Evolutionary conservation across 345 rosid genomes (phyloP).

Genomic region (Citrus glauca): DNA sequence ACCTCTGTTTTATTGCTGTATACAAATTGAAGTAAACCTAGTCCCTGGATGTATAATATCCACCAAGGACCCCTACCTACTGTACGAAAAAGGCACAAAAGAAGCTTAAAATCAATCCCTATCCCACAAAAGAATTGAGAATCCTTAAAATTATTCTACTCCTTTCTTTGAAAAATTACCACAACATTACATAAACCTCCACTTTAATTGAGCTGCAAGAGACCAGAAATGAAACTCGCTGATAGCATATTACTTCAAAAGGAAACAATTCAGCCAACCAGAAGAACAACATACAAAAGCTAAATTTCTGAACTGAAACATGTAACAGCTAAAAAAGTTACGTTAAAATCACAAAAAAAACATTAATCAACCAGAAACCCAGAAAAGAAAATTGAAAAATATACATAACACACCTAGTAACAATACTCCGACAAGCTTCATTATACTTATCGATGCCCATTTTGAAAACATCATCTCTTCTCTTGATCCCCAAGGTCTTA

Average conservation of each 20-base stretch:
- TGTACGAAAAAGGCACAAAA: neutral
- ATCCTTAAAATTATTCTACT: neutral
- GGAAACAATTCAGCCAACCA: neutral
- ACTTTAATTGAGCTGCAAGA: neutral
- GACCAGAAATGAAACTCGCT: neutral
- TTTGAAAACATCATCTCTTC: conserved; percentile 58
- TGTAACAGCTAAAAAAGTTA: neutral
- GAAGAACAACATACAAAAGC: neutral
- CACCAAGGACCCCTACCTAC: neutral
- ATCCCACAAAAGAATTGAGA: neutral
- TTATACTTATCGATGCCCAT: conserved; percentile 89
- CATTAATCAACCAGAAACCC: neutral
- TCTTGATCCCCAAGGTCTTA: conserved; percentile 51
- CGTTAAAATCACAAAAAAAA: too few relatives aligned
- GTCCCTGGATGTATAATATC: neutral
- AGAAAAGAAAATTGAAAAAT: neutral
- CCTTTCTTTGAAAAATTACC: neutral
- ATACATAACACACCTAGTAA: conserved; percentile 37
- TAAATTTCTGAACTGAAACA: neutral
- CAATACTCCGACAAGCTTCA: conserved; percentile 87
- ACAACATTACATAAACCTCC: too few relatives aligned
- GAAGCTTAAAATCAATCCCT: neutral
- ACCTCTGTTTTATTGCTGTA: neutral
- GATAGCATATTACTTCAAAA: neutral
- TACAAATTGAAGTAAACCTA: neutral